These are phyloP conservation scores for Furcasterigmium furcatum DNA, from an alignment of 2,329 filamentous ascomycete species.

Conservation along the genomic window DNA sequence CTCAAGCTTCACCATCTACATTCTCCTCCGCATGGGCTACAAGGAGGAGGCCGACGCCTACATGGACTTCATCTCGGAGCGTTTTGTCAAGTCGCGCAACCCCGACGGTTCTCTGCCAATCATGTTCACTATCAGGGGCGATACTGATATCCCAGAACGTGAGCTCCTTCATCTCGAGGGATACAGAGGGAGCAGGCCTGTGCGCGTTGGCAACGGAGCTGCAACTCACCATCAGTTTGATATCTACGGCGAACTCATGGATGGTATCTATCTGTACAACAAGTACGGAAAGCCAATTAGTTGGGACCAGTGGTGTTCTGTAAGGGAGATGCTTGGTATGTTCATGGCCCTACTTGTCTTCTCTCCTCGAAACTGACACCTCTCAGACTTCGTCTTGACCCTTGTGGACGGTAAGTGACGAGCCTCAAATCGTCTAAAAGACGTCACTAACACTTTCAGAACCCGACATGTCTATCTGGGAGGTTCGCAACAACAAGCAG, in stretches of 20 bases:
- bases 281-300: constrained; percentile 74
- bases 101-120: constrained; percentile 66
- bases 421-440: background rate
- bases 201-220: constrained; percentile 75
- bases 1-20: constrained; percentile 74
- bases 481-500: constrained; percentile 72
- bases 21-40: constrained; percentile 73
- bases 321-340: constrained; percentile 62
- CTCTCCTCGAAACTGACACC: background rate
- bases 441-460: constrained; percentile 30
- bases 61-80: constrained; percentile 73
- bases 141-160: constrained; percentile 69
- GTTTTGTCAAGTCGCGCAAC: constrained; percentile 59
- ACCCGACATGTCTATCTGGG: constrained; percentile 82
- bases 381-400: constrained; percentile 63
- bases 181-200: constrained; percentile 67
- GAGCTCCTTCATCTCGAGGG: constrained; percentile 70
- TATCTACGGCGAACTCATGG: constrained; percentile 77
- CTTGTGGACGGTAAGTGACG: constrained; percentile 54
- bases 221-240: constrained; percentile 76
- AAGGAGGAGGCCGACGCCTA: constrained; percentile 73
- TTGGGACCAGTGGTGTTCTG: constrained; percentile 72
- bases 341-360: background rate
- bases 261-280: constrained; percentile 75
- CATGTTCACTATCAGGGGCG: constrained; percentile 78